Percentiles rank a stretch among this genome's conserved stretches.
Conservation (phyloP, 2,329 filamentous ascomycete species). For the Aspergillus amoenus region DNA sequence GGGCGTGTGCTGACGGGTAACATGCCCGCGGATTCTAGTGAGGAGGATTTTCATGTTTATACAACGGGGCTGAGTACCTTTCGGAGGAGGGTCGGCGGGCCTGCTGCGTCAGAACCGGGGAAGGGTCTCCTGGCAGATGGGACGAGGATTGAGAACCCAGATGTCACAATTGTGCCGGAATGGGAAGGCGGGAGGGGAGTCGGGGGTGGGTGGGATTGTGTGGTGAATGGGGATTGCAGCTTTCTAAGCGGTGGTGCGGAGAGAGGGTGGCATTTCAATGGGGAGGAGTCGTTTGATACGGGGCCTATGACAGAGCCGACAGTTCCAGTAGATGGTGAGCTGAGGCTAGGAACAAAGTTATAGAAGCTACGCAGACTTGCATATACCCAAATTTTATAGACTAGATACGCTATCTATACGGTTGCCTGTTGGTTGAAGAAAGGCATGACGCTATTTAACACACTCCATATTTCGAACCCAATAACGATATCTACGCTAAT, state of each 20-base stretch:
- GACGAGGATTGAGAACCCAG: conserved; percentile 27
- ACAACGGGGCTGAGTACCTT: conserved; percentile 79
- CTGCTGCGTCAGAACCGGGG: conserved; percentile 31
- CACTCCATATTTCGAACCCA: conserved; percentile 4
- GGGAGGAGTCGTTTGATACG: conserved; percentile 48
- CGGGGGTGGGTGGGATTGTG: conserved; percentile 76
- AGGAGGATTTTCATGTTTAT: conserved; percentile 80
- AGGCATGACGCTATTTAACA: background rate
- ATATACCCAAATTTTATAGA: conserved; percentile 1
- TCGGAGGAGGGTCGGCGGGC: conserved; percentile 40
- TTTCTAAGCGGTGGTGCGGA: conserved; percentile 80
- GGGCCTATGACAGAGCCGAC: conserved; percentile 26
- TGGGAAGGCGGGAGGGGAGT: conserved; percentile 65
- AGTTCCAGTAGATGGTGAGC: conserved; percentile 6
- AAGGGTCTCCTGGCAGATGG: conserved; percentile 24
- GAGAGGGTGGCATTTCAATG: conserved; percentile 68
- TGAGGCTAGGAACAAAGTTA: conserved; percentile 20
- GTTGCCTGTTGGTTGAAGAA: background rate
- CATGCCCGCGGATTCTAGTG: conserved; percentile 69
- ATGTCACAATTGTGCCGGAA: conserved; percentile 27
- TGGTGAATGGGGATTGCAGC: conserved; percentile 78
- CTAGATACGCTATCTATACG: conserved; percentile 5
- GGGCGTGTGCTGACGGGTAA: conserved; percentile 77
- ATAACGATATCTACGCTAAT: conserved; percentile 8
- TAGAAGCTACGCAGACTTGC: conserved; percentile 8